Percentiles rank a stretch among this genome's conserved stretches.
These are phyloP conservation scores for Spizellomyces punctatus DNA, from an alignment of 192 early-diverging fungal genomes.

Conservation along the genomic window DNA sequence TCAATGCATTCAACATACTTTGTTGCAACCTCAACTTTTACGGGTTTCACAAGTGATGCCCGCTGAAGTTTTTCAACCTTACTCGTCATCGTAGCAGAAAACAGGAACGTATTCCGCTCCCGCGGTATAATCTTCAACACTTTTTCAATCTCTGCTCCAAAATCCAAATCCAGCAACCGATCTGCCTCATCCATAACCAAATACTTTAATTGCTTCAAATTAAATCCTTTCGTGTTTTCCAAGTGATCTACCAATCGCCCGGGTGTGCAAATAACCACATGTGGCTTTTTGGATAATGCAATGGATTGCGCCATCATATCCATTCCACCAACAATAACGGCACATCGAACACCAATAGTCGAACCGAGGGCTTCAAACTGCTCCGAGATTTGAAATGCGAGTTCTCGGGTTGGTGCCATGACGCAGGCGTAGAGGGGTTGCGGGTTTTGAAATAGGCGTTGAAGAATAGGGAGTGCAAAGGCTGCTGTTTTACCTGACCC, in stretches of 20 bases:
- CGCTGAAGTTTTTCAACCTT: slow-evolving; percentile 95
- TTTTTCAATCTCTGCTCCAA: slow-evolving; percentile 94
- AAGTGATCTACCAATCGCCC: slow-evolving; percentile 94
- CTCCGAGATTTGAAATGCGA: slow-evolving; percentile 94
- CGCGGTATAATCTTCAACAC: slow-evolving; percentile 89
- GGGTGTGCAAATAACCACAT: slow-evolving; percentile 93
- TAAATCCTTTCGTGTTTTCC: slow-evolving; percentile 98
- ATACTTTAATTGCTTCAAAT: slow-evolving; percentile 86
- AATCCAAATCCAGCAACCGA: slow-evolving; percentile 91
- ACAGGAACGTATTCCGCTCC: slow-evolving; percentile 90
- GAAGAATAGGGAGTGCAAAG: slow-evolving; percentile 87
- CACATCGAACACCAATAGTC: slow-evolving; percentile 88
- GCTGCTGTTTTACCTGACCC: slow-evolving; percentile 96
- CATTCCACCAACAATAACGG: slow-evolving; percentile 94
- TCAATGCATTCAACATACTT: slow-evolving; percentile 52
- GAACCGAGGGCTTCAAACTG: slow-evolving; percentile 89
- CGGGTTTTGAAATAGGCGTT: slow-evolving; percentile 87
- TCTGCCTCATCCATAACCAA: slow-evolving; percentile 95
- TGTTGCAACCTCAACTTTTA: slow-evolving; percentile 92
- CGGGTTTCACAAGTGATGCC: slow-evolving; percentile 90
- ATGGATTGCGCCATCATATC: slow-evolving; percentile 96
- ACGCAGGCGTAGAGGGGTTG: slow-evolving; percentile 92
- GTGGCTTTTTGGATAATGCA: slow-evolving; percentile 91
- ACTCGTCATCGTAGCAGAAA: slow-evolving; percentile 98
- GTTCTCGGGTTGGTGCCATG: slow-evolving; percentile 95